Base-by-base conservation (phyloP, 306 rosid species). In the Medicago arabica region DNA sequence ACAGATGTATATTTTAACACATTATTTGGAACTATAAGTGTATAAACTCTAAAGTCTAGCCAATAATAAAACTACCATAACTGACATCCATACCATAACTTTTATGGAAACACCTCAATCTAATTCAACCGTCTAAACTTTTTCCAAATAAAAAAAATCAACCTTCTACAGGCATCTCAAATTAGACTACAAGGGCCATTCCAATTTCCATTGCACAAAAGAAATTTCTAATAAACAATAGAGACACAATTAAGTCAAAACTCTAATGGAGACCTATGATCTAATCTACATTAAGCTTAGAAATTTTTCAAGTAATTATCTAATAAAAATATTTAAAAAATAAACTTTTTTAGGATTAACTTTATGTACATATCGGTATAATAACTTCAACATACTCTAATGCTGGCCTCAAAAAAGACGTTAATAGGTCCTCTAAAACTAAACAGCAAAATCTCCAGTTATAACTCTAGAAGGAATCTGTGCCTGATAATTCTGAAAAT, bases 401-500 rank as follows among this genome's bases (percentile, higher is more conserved):
- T 7, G 23, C 59, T 17, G 17, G 59, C 25, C 6, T 17, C 59
- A 53, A 53, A 60, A 55, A 13, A 25, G 7, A 60, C 14, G 66
- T 60, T 66, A 14, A 58, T 38, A 25, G 53, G 43, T 58, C 46
- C 71, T 58, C 25, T 50, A 60, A 46, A 46, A 36, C 36, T 38
- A 39, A 76, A 44, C 55, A 34, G 60, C 13, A 57, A 72, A 64
- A 5, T 28, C 34, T 75, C 17, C 36, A 25, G 47, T 0, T 64
- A 28, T 47, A 72, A 69, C 11, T 17, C 50, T 11, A 19, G 49
- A 17, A 53, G 15, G 63, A 31, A 61, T 60, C 5, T 61, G 12
- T 31, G 19, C 31, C 9, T 28, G 41, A 57, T 12, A 41, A 58
- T 19, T 62, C 61, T 14, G 34, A 28, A 39, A 34, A 67, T 28